Conservation (phyloP, 805 yeast species). For the Hagleromyces aurorensis region DNA sequence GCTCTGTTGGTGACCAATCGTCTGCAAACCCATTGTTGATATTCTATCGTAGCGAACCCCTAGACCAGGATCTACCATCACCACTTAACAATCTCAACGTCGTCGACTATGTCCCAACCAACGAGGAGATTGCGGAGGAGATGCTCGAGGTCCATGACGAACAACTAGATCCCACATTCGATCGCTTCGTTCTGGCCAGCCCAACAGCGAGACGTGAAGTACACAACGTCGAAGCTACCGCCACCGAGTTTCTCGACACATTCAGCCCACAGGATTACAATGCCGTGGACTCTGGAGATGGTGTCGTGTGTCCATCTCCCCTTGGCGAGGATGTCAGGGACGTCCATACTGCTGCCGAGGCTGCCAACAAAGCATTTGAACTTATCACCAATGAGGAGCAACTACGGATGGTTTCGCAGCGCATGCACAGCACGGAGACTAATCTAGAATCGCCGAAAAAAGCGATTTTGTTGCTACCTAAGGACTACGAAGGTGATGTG, state of each 20-base stretch:
- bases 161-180: too few species aligned
- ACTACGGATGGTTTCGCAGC: constrained; percentile 16
- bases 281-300: too few species aligned
- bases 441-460: constrained; percentile 19
- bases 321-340: too few species aligned
- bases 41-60: constrained; percentile 11
- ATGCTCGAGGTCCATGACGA: constrained; percentile 3
- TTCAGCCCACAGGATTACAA: too few species aligned
- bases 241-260: too few species aligned
- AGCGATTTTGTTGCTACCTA: constrained; percentile 26
- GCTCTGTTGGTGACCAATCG: constrained; percentile 19
- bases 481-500: constrained; percentile 16
- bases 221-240: too few species aligned
- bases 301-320: too few species aligned
- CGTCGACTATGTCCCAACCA: constrained; percentile 5
- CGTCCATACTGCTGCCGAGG: constrained; percentile 1
- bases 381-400: constrained; percentile 22
- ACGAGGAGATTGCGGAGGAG: constrained; percentile 10
- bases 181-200: too few species aligned
- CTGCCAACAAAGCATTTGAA: constrained; percentile 8
- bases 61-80: constrained; percentile 1
- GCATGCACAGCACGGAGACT: constrained; percentile 11
- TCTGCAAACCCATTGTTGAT: constrained; percentile 22
- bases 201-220: too few species aligned
- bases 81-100: constrained; percentile 5